A percentile compares a stretch with the other conserved stretches of the same genome.
These are phyloP conservation scores for Globisporangium nunn DNA, from an alignment of 352 stramenopile genomes.

Conservation along the genomic window DNA sequence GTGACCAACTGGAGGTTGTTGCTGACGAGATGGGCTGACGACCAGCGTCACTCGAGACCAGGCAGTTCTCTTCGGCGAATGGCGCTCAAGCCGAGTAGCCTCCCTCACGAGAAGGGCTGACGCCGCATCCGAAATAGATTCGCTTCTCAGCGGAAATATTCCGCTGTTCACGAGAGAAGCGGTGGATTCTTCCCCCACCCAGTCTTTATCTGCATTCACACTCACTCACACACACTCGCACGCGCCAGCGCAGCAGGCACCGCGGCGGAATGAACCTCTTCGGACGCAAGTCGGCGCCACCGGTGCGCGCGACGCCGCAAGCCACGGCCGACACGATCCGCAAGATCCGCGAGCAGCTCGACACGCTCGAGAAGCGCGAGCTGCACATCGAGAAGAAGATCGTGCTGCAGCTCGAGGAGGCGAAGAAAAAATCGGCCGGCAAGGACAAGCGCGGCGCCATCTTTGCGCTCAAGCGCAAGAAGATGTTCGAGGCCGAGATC, in stretches of 20 bases:
- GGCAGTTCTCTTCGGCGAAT: too few relatives aligned
- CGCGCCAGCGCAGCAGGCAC: background rate
- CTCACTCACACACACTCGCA: background rate
- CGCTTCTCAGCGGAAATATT: too few relatives aligned
- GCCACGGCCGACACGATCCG: slow-evolving; percentile 87
- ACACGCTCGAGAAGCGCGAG: slow-evolving; percentile 92
- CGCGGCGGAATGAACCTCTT: slow-evolving; percentile 75
- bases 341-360: slow-evolving; percentile 86
- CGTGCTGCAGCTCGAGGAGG: slow-evolving; percentile 86
- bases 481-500: slow-evolving; percentile 97
- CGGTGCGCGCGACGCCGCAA: slow-evolving; percentile 38
- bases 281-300: slow-evolving; percentile 62
- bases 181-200: too few relatives aligned
- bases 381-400: slow-evolving; percentile 97
- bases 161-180: too few relatives aligned
- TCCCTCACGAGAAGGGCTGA: too few relatives aligned
- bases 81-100: too few relatives aligned
- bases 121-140: too few relatives aligned
- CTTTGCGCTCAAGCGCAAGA: slow-evolving; percentile 98
- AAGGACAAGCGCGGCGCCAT: slow-evolving; percentile 98
- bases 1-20: too few relatives aligned
- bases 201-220: too few relatives aligned
- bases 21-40: too few relatives aligned
- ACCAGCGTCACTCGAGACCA: too few relatives aligned
- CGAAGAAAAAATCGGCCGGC: slow-evolving; percentile 93